phyloP scores from a whole-genome alignment of 495 filamentous ascomycete genomes.

The Aspergillus ostianus region DNA sequence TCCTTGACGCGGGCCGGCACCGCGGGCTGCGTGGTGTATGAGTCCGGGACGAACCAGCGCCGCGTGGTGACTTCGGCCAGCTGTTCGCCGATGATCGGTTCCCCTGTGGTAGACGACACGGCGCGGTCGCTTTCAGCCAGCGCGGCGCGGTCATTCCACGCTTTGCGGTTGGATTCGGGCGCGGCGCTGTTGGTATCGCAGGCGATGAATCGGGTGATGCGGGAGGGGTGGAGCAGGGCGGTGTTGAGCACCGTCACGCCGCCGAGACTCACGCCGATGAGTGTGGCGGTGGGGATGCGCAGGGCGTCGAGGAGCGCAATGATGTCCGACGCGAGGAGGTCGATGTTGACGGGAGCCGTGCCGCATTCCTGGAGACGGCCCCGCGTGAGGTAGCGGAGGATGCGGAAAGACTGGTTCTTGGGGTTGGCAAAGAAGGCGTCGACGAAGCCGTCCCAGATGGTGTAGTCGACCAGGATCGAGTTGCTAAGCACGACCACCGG shows the following conservation, averaged over 20 bases:
- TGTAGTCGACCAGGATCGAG: slow-evolving; percentile 67
- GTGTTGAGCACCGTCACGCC: slow-evolving; percentile 72
- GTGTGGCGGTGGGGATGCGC: slow-evolving; percentile 57
- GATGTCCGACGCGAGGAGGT: slow-evolving; percentile 66
- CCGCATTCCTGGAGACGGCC: slow-evolving; percentile 51
- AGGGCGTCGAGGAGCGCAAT: slow-evolving; percentile 56
- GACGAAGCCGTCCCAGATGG: slow-evolving; percentile 77
- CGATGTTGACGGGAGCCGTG: slow-evolving; percentile 53
- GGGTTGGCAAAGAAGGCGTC: slow-evolving; percentile 55
- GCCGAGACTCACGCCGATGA: slow-evolving; percentile 76
- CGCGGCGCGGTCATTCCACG: slow-evolving; percentile 73
- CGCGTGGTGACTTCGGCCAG: slow-evolving; percentile 66
- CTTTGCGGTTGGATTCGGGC: slow-evolving; percentile 65
- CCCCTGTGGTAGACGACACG: slow-evolving; percentile 38
- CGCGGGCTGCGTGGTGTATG: slow-evolving; percentile 54
- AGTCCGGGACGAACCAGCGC: slow-evolving; percentile 69
- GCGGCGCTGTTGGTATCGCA: slow-evolving; percentile 75
- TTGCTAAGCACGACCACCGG: slow-evolving; percentile 72
- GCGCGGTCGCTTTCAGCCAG: slow-evolving; percentile 60
- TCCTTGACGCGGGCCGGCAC: slow-evolving; percentile 51
- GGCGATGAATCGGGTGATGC: slow-evolving; percentile 60
- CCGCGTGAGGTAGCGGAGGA: slow-evolving; percentile 70
- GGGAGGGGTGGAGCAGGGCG: slow-evolving; percentile 60
- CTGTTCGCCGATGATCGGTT: slow-evolving; percentile 52
- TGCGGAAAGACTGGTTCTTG: slow-evolving; percentile 60